Conservation (phyloP, 495 filamentous ascomycete species). For the Hyaloscypha hepaticicola region DNA sequence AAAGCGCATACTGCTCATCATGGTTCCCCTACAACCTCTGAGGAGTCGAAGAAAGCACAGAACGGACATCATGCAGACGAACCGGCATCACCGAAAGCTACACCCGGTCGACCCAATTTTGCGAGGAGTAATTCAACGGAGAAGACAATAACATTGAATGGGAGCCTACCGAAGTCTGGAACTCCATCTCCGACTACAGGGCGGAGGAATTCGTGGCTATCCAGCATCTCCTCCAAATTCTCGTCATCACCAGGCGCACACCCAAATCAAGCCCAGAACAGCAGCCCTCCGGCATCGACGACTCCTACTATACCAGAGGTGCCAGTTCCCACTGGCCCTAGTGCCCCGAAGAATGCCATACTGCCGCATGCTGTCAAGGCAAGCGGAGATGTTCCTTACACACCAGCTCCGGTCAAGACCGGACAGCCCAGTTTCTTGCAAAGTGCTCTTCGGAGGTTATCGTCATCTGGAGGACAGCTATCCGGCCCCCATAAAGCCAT, state of each 20-base stretch:
- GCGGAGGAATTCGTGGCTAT: constrained; percentile 84
- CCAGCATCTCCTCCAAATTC: constrained; percentile 89
- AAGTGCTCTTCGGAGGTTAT: constrained; percentile 78
- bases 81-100: constrained; percentile 35
- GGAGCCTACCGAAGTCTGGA: constrained; percentile 37
- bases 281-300: constrained; percentile 45
- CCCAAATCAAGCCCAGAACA: constrained; percentile 39
- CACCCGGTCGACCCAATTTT: constrained; percentile 32
- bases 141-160: constrained; percentile 34
- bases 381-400: constrained; percentile 56
- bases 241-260: constrained; percentile 54
- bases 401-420: constrained; percentile 62
- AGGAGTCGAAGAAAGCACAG: constrained; percentile 15
- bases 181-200: constrained; percentile 37
- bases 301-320: constrained; percentile 21
- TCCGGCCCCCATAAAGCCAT: constrained; percentile 37
- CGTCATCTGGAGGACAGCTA: constrained; percentile 60
- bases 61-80: constrained; percentile 20
- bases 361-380: constrained; percentile 46
- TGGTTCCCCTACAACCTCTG: background rate
- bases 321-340: constrained; percentile 52
- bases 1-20: constrained; percentile 7
- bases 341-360: constrained; percentile 50
- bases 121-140: constrained; percentile 38
- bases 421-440: constrained; percentile 74